phyloP scores from a whole-genome alignment of 805 yeast genomes.

The Lipomyces lipofer region DNA sequence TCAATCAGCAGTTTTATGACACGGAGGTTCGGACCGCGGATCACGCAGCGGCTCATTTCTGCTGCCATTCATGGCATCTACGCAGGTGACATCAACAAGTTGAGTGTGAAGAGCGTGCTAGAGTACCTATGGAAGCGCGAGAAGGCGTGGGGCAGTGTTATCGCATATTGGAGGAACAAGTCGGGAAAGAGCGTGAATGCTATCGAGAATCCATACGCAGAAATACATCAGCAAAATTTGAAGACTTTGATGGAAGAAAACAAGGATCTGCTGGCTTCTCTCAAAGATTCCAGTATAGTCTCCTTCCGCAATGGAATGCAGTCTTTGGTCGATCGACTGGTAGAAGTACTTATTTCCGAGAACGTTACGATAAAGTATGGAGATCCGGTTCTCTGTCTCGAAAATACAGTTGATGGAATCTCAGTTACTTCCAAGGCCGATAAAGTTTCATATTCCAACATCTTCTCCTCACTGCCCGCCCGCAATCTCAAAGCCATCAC shows the following conservation, averaged over 20 bases:
- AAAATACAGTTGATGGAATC: constrained; percentile 15
- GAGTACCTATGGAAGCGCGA: constrained; percentile 22
- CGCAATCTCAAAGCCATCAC: constrained; percentile 11
- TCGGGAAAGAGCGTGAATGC: neutral
- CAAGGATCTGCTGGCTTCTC: constrained; percentile 8
- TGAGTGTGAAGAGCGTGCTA: constrained; percentile 49
- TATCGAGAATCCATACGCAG: neutral
- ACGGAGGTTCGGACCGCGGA: constrained; percentile 64
- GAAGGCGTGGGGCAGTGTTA: constrained; percentile 13
- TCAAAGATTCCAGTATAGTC: constrained; percentile 17
- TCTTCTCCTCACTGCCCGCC: constrained; percentile 39
- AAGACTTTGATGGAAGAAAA: constrained; percentile 39
- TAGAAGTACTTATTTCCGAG: neutral
- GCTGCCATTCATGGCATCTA: constrained; percentile 88
- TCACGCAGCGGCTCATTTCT: constrained; percentile 62
- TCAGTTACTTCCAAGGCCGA: constrained; percentile 13
- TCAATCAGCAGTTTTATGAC: constrained; percentile 64
- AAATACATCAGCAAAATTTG: neutral
- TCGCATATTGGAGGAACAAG: constrained; percentile 7
- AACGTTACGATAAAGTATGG: constrained; percentile 6
- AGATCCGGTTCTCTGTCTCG: constrained; percentile 5
- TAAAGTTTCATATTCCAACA: constrained; percentile 10
- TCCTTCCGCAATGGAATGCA: constrained; percentile 24
- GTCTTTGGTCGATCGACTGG: constrained; percentile 6
- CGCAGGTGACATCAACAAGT: constrained; percentile 72